Evolutionary conservation across 176 grass and related monocot genomes (phyloP).

Genomic region (Alopecurus myosuroides): DNA sequence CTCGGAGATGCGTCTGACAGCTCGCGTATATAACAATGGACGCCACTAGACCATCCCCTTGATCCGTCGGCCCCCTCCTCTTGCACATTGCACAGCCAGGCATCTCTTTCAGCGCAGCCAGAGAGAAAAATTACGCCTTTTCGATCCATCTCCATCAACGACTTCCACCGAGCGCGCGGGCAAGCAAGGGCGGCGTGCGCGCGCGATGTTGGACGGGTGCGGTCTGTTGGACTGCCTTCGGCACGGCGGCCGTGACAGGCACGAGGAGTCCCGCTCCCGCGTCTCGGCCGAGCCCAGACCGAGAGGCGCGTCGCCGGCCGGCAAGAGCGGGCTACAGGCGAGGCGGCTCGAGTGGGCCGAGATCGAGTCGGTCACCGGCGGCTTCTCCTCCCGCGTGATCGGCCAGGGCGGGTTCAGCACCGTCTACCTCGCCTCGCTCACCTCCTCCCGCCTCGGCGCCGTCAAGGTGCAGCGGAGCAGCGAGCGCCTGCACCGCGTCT

Average conservation of each 20-base stretch:
- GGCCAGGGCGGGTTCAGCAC: conserved; percentile 82
- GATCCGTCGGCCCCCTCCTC: neutral
- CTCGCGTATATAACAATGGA: neutral
- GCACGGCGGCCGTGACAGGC: neutral
- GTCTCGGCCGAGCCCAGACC: conserved; percentile 44
- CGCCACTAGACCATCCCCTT: neutral
- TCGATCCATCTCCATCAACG: neutral
- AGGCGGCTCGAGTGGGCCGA: conserved; percentile 42
- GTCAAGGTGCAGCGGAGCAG: conserved; percentile 69
- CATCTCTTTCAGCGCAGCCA: neutral
- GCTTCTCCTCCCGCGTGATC: conserved; percentile 64
- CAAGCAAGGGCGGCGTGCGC: neutral
- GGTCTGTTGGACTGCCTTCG: conserved; percentile 27
- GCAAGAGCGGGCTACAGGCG: neutral
- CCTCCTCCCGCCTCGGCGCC: conserved; percentile 48
- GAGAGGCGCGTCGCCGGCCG: neutral
- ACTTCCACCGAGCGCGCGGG: neutral
- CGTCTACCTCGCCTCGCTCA: conserved; percentile 58
- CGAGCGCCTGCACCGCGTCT: conserved; percentile 54
- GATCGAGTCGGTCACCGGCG: conserved; percentile 47
- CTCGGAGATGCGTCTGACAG: neutral
- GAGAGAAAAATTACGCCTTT: neutral
- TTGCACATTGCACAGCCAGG: neutral
- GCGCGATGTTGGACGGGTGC: conserved; percentile 36
- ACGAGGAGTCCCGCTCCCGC: neutral